phyloP scores from a whole-genome alignment of 345 rosid genomes.

The Noccaea bulbosa region DNA sequence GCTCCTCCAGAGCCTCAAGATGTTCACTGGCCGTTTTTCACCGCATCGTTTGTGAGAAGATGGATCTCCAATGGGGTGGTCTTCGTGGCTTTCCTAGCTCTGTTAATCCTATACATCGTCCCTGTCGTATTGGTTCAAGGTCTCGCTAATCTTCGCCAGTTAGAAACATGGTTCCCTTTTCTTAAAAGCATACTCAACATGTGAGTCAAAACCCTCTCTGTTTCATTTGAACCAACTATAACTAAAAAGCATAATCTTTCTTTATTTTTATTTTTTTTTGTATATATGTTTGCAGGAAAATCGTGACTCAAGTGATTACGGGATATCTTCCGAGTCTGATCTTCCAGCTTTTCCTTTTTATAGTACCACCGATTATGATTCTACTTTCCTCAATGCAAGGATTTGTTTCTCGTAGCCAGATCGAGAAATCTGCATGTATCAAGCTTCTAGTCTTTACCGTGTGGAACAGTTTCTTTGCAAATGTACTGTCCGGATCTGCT shows the following conservation, averaged over 20 bases:
- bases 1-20: constrained; percentile 82
- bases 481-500: constrained; percentile 81
- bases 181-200: constrained; percentile 61
- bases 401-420: constrained; percentile 66
- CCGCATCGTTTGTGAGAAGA: constrained; percentile 73
- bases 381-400: constrained; percentile 82
- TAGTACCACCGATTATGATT: constrained; percentile 78
- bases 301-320: constrained; percentile 73
- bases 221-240: constrained; percentile 16
- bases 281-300: constrained; percentile 52
- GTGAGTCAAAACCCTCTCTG: constrained; percentile 53
- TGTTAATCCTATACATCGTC: constrained; percentile 68
- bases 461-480: constrained; percentile 93
- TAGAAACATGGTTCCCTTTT: constrained; percentile 82
- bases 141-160: constrained; percentile 80
- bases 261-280: background rate
- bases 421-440: constrained; percentile 75
- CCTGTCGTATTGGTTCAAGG: constrained; percentile 92
- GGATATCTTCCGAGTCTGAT: constrained; percentile 94
- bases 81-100: constrained; percentile 54
- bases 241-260: constrained; percentile 17
- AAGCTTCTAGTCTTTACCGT: constrained; percentile 70
- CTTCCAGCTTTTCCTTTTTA: constrained; percentile 62
- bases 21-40: constrained; percentile 91
- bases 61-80: constrained; percentile 71